phyloP scores from a whole-genome alignment of 495 filamentous ascomycete genomes.

The Xeromyces bisporus region DNA sequence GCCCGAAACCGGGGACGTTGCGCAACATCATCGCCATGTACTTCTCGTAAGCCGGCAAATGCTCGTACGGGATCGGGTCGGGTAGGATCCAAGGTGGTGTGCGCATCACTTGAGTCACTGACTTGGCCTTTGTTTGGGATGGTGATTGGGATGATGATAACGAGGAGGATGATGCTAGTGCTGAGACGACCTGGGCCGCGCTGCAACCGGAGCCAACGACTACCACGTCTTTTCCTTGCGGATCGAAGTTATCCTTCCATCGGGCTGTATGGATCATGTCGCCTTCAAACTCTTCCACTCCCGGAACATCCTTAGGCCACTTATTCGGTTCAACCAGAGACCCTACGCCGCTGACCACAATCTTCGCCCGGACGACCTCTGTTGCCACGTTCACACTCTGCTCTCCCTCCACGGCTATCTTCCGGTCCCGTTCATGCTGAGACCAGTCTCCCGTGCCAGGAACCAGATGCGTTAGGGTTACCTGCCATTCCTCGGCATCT shows the following conservation, averaged over 20 bases:
- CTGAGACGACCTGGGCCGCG: slow-evolving; percentile 29
- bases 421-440: slow-evolving; percentile 12
- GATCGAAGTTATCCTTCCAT: slow-evolving; percentile 32
- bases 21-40: slow-evolving; percentile 23
- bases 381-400: slow-evolving; percentile 23
- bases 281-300: slow-evolving; percentile 37
- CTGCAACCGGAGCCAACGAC: slow-evolving; percentile 47
- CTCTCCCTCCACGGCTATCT: slow-evolving; percentile 15
- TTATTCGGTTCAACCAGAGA: slow-evolving; percentile 33
- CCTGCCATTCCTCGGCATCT: slow-evolving; percentile 39
- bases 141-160: too few species aligned
- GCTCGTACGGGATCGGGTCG: slow-evolving; percentile 13
- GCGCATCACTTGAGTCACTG: slow-evolving; percentile 45
- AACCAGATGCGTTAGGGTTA: slow-evolving; percentile 31
- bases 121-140: slow-evolving; percentile 31
- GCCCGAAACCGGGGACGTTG: slow-evolving; percentile 27
- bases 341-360: slow-evolving; percentile 40
- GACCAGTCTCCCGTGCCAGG: slow-evolving; percentile 34
- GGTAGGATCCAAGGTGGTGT: slow-evolving; percentile 45
- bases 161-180: slow-evolving; percentile 17
- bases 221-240: slow-evolving; percentile 36
- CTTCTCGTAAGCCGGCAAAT: slow-evolving; percentile 19
- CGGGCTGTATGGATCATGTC: slow-evolving; percentile 40
- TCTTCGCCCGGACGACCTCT: slow-evolving; percentile 34
- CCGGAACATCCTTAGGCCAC: slow-evolving; percentile 34